Base-by-base conservation (phyloP, 495 filamentous ascomycete species). In the Paragyromitra xinjiangensis region DNA sequence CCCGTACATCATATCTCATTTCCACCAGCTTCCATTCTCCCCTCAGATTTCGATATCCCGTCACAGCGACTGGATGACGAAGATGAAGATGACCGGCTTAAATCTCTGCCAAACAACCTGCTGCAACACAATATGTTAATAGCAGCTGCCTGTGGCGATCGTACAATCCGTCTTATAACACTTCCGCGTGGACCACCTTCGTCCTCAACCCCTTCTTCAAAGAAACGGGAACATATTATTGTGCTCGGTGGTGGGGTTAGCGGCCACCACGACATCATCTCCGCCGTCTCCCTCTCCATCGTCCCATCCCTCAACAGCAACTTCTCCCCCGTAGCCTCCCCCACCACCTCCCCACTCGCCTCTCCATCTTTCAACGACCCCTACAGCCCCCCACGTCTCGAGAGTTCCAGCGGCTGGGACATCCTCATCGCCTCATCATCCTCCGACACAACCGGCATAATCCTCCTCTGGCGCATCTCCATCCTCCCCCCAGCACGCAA, bases 141-240 rank as follows among this genome's bases (percentile, higher is more conserved):
- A 45, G 84, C 87, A 0, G 86, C 86, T 12, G 85, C 88, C 6
- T 92, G 91, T 77, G 85, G 88, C n/a, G 91, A 93, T 79, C 86
- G 84, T 12, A 87, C 85, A 7, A 84, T 89, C 6, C 85, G 87
- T 24, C 82, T 93, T 39, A 81, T 92, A 9, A 87, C 86, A 3
- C 75, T 93, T 8, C 90, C 91, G 4, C 83, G 91, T 48, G 73
- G 78, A 12, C 89, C 90, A 42, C 89, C 90, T 19, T 85, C 88
- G 68, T 83, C 86, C 55, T 64, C 59, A 22, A 67, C 24, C 24
- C 66, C 45, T 42, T 62, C 59, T 42, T 34, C 29, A 22, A 67
- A 63, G 26, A 73, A 67, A 16, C 44, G 29, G 29, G 71, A 58
- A 59, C 78, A 76, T 61, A 73, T 80, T 29, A 24, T 69, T 63